Evolutionary conservation across 345 rosid genomes (phyloP), one percentile per base, ranked within the genome.

Genomic region (Gossypium sturtianum): DNA sequence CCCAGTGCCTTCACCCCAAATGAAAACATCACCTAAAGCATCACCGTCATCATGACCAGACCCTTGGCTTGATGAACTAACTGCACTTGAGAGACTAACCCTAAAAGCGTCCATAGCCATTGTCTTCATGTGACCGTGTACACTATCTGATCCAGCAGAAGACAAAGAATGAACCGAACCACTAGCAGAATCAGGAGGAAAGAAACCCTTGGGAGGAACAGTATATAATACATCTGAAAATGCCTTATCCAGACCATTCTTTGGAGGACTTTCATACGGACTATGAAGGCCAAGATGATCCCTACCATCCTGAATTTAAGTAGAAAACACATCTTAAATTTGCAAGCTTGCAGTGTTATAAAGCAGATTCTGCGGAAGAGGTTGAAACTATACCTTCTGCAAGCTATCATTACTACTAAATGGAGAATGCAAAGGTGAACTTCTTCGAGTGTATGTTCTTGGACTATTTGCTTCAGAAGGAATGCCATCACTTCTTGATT

Each of bases 211-310:
- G 52, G 97, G 87, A 76, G 96, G 97, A 86, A 83, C 97, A 20
- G 97, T 88, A 77, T 86, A 90, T 51, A 90, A 65, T 74, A 85
- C 92, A 84, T 95, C 97, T 8, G 98, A 89, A 85, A 90, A 92
- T 72, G 93, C 88, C 82, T 95, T 91, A 74, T 90, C 96, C 9
- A 91, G 75, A 75, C 90, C 97, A 85, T 86, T 88, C 86, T 88
- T 93, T n/a, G 98, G 97, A 58, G 99, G 99, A 77, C 98, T 95
- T 85, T 87, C 98, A 82, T 83, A 89, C 25, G 99, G 98, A 90
- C 94, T 93, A 77, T 86, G 93, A 77, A 93, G 81, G 62, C 90
- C 93, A 82, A 82, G 89, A 74, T 88, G 88, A 75, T 86, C 92
- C 56, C 88, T 85, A 77, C 82, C 82, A 81, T 91, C 98, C 98